Conservation (phyloP, 306 rosid genomes). For the Dryas alaskensis region DNA sequence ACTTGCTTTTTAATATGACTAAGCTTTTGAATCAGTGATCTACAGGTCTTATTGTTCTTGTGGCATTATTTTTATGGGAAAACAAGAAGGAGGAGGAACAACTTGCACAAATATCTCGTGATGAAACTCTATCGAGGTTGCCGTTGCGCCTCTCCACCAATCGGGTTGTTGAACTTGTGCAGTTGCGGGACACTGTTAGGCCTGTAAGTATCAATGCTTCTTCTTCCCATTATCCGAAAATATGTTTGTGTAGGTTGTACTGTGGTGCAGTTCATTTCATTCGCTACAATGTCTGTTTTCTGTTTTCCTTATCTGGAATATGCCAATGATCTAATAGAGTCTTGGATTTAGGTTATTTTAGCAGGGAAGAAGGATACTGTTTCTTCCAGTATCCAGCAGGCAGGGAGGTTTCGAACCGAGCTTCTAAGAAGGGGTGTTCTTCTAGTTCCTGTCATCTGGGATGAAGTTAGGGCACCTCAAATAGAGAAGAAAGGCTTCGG, state of each 20-base stretch:
- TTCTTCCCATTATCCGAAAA: slow-evolving; percentile 7
- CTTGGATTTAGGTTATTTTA: slow-evolving; percentile 76
- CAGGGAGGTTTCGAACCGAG: slow-evolving; percentile 78
- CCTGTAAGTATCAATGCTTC: slow-evolving; percentile 58
- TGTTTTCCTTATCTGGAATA: slow-evolving; percentile 8
- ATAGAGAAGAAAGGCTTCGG: slow-evolving; percentile 91
- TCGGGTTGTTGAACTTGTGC: slow-evolving; percentile 95
- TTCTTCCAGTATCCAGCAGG: slow-evolving; percentile 60
- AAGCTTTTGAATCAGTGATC: slow-evolving; percentile 64
- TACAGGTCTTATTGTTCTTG: slow-evolving; percentile 74
- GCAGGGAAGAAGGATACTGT: slow-evolving; percentile 87
- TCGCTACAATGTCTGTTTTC: not conserved
- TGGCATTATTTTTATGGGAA: slow-evolving; percentile 91
- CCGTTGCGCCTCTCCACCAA: slow-evolving; percentile 96
- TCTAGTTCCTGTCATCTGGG: slow-evolving; percentile 81
- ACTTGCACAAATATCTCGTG: slow-evolving; percentile 73
- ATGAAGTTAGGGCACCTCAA: slow-evolving; percentile 62
- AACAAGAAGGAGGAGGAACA: slow-evolving; percentile 96
- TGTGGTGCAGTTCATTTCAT: not conserved
- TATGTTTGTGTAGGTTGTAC: not conserved
- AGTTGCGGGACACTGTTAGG: slow-evolving; percentile 84
- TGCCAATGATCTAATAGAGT: slow-evolving; percentile 16
- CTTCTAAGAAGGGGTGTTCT: slow-evolving; percentile 80
- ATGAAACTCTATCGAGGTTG: slow-evolving; percentile 86
- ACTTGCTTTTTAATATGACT: slow-evolving; percentile 52